phyloP scores from a whole-genome alignment of 2,329 filamentous ascomycete species.

The Claviceps maximensis region DNA sequence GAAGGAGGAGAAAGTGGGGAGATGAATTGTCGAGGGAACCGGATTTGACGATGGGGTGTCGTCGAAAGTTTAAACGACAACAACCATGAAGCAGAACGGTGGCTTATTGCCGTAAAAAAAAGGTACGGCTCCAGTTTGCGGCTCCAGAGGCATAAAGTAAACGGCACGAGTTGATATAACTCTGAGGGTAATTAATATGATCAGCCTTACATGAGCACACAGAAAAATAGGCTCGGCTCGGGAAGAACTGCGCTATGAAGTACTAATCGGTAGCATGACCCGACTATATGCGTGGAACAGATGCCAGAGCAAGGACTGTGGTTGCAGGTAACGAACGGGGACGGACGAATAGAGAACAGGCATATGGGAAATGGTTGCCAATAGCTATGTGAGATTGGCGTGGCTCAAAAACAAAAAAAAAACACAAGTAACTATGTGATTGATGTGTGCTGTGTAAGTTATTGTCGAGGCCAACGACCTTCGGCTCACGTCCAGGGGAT shows the following conservation, averaged over 20 bases:
- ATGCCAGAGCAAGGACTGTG: neutral
- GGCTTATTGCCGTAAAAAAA: neutral
- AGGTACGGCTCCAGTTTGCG: neutral
- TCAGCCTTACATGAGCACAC: constrained; percentile 1
- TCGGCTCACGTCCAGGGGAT: neutral
- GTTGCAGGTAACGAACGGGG: neutral
- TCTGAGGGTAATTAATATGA: constrained; percentile 1
- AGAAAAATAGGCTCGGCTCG: neutral
- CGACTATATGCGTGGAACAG: neutral
- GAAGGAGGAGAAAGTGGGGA: neutral
- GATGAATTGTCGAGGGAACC: neutral
- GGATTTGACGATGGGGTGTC: neutral
- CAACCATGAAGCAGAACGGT: neutral
- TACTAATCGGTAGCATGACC: neutral
- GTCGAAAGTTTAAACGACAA: neutral
- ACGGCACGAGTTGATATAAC: neutral
- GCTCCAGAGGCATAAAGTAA: neutral
- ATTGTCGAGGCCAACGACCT: neutral
- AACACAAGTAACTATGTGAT: neutral
- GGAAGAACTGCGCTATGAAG: neutral
- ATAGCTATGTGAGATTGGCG: neutral
- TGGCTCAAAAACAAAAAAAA: neutral
- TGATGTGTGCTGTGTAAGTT: neutral
- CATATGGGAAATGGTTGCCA: neutral
- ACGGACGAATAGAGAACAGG: neutral